phyloP scores from a whole-genome alignment of 345 rosid genomes.

The Citropsis articulata region DNA sequence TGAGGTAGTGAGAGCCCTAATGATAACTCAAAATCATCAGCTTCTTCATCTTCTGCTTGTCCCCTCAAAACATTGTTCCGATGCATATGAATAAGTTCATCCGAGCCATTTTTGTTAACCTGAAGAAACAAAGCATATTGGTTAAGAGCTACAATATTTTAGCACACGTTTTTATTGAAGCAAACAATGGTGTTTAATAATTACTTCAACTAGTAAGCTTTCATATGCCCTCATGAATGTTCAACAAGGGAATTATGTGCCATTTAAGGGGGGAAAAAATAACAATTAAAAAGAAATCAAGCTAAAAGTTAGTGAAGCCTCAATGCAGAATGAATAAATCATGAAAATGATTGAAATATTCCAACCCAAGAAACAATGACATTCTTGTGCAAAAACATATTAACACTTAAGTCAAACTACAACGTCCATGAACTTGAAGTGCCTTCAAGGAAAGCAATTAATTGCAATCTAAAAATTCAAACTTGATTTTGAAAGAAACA shows the following conservation, averaged over 20 bases:
- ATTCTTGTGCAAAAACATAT: not conserved
- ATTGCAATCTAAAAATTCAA: not conserved
- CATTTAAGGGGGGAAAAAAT: too few relatives aligned
- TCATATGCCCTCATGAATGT: not conserved
- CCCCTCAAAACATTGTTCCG: not conserved
- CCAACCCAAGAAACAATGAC: not conserved
- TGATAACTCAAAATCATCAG: slow-evolving; percentile 39
- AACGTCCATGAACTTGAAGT: not conserved
- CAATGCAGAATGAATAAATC: not conserved
- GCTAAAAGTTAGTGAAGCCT: too few relatives aligned
- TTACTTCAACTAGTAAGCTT: not conserved
- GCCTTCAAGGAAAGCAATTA: not conserved
- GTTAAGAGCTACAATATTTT: not conserved
- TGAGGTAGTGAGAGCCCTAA: slow-evolving; percentile 50
- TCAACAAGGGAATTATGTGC: too few relatives aligned
- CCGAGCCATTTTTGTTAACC: slow-evolving; percentile 26
- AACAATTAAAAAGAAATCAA: too few relatives aligned
- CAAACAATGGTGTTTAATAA: too few relatives aligned
- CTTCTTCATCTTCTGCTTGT: slow-evolving; percentile 14
- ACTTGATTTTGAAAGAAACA: not conserved
- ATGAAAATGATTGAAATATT: not conserved
- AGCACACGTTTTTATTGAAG: not conserved
- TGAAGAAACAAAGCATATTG: not conserved
- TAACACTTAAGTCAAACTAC: not conserved
- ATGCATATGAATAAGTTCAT: not conserved